A percentile compares a stretch with the other conserved stretches of the same genome.
Conservation (phyloP, 2,329 filamentous ascomycete species). For the Ophiognomonia clavigignenti-juglandacearum region DNA sequence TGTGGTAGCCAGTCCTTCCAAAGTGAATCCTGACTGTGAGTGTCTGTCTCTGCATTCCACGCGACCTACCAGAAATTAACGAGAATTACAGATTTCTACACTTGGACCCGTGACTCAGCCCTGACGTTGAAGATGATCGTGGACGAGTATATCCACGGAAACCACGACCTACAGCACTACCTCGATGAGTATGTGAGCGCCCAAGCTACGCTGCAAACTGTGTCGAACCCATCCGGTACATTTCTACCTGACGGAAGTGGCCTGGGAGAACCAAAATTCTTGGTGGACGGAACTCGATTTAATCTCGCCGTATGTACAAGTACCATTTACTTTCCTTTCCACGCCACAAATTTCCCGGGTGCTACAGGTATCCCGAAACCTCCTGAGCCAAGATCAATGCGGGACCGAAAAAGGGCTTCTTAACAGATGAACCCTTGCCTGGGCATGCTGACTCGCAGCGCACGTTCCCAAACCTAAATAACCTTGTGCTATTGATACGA, state of each 20-base stretch:
- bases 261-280: slow-evolving; percentile 52
- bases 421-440: too few relatives aligned
- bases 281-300: slow-evolving; percentile 44
- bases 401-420: too few relatives aligned
- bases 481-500: not conserved
- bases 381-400: too few relatives aligned
- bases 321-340: not conserved
- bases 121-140: slow-evolving; percentile 47
- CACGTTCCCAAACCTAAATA: not conserved
- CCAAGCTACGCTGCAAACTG: slow-evolving; percentile 46
- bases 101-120: slow-evolving; percentile 53
- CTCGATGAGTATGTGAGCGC: slow-evolving; percentile 49
- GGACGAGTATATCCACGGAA: slow-evolving; percentile 45
- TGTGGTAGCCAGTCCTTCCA: slow-evolving; percentile 51
- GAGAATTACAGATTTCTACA: slow-evolving; percentile 46
- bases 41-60: not conserved
- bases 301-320: slow-evolving; percentile 27
- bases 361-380: not conserved
- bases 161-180: slow-evolving; percentile 36
- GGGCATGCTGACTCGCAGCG: not conserved
- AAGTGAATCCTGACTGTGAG: slow-evolving; percentile 48
- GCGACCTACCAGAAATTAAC: slow-evolving; percentile 4
- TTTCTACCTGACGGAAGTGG: slow-evolving; percentile 39
- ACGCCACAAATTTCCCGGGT: not conserved
- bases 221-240: slow-evolving; percentile 48